Base-by-base conservation (phyloP, 2,329 filamentous ascomycete species). In the Waltergamsia citrina region DNA sequence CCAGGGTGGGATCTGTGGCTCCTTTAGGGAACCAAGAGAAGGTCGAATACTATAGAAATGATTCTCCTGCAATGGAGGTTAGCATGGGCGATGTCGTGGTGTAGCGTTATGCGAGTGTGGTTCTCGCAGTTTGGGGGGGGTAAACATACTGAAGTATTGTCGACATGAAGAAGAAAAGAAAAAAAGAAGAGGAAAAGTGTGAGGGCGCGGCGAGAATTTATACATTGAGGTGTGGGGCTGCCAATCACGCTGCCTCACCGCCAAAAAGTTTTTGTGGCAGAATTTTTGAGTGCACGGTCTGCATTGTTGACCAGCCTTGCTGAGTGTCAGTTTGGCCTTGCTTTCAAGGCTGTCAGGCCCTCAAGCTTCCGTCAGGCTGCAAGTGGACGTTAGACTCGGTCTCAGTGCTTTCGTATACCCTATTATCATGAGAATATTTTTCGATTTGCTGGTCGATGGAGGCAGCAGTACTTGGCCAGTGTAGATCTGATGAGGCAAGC, bases 31-130 rank as follows among this genome's bases (percentile, higher is more conserved):
- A 81, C 78, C 85, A 81, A 92, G 84, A 85, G 78, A 73, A 71
- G 74, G 82, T 87, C 78, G 78, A 85, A 73, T 80, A 88, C 86
- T 94, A 87, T 88, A 94, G 83, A 94, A 93, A 85, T 85, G 85
- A 90, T 90, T 88, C 84, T 86, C 63, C 57, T 68, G 57, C 43
- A 44, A 45, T 22, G 38, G 35, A 41, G 38, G 43, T 51, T 45
- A 52, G 47, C 38, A 41, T n/a, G n/a, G n/a, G n/a, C n/a, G n/a
- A n/a, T n/a, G 38, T 7, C 20, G 11, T 16, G 12, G 32, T 17
- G 24, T 32, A 10, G 18, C 5, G 27, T 19, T 31, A 21, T 14
- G 19, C 31, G 8, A 26, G 17, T 16, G 25, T 7, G 20, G 10
- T 18, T 19, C n/a, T 12, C 5, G 42, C 35, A 44, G 41, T 51